Conservation (phyloP, 441 rosid species). For the Macaranga tanarius region DNA sequence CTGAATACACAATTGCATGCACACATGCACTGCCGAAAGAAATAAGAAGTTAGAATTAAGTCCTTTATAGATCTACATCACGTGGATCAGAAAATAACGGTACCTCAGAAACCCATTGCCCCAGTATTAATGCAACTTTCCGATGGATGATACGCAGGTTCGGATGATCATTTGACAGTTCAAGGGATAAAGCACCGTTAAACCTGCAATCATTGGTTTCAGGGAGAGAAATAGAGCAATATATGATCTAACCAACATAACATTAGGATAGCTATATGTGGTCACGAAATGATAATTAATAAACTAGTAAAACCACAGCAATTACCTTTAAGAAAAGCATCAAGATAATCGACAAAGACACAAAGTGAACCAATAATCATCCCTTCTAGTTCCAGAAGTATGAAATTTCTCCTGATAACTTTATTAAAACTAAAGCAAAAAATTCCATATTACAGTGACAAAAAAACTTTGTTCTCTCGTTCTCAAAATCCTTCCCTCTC, state of each 20-base stretch:
- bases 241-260: background rate
- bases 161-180: constrained; percentile 89
- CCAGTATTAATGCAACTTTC: constrained; percentile 92
- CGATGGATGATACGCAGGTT: constrained; percentile 92
- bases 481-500: background rate
- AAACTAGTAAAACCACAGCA: background rate
- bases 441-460: background rate
- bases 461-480: background rate
- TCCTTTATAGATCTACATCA: background rate
- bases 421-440: background rate
- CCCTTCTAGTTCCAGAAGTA: background rate
- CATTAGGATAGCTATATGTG: background rate
- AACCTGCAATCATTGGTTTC: constrained; percentile 58
- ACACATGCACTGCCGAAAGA: background rate
- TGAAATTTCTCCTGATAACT: background rate
- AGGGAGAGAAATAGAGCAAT: constrained; percentile 8
- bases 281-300: background rate
- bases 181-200: constrained; percentile 86
- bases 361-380: background rate
- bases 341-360: background rate
- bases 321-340: background rate
- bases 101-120: constrained; percentile 99
- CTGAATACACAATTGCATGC: background rate
- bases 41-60: background rate
- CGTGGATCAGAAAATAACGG: constrained; percentile 15